phyloP scores from a whole-genome alignment of 768 basidiomycete genomes.

The Phaffia tasmanica region DNA sequence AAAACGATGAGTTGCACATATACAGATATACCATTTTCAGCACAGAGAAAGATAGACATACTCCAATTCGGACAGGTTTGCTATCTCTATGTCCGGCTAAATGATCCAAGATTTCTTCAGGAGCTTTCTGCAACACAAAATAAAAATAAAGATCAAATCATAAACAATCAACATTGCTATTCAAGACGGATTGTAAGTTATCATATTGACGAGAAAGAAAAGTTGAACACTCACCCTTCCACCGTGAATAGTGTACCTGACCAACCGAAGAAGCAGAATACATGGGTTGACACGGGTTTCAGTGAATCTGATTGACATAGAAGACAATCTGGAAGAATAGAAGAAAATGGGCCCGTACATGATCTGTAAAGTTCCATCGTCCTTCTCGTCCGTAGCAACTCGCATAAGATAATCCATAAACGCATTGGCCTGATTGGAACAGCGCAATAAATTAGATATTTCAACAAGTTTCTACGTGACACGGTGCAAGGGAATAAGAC shows the following conservation, averaged over 20 bases:
- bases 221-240: constrained; percentile 45
- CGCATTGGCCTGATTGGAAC: constrained; percentile 40
- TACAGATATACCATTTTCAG: too few relatives aligned
- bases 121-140: constrained; percentile 43
- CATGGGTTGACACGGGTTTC: not conserved
- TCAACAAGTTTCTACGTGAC: too few relatives aligned
- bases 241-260: constrained; percentile 69
- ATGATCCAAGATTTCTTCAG: constrained; percentile 72
- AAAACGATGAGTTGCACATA: too few relatives aligned
- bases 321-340: not conserved
- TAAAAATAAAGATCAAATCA: too few relatives aligned
- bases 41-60: too few relatives aligned
- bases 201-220: too few relatives aligned
- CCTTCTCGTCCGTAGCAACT: constrained; percentile 47
- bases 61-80: constrained; percentile 51
- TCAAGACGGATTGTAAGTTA: too few relatives aligned
- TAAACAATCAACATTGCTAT: too few relatives aligned
- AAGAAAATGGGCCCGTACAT: constrained; percentile 45
- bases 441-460: too few relatives aligned
- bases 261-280: constrained; percentile 25
- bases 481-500: too few relatives aligned
- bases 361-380: constrained; percentile 85
- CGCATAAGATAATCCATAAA: constrained; percentile 78
- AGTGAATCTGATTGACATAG: too few relatives aligned
- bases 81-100: constrained; percentile 51